phyloP scores from a whole-genome alignment of 1,139 yeast genomes.

The Suhomyces wounanorum region DNA sequence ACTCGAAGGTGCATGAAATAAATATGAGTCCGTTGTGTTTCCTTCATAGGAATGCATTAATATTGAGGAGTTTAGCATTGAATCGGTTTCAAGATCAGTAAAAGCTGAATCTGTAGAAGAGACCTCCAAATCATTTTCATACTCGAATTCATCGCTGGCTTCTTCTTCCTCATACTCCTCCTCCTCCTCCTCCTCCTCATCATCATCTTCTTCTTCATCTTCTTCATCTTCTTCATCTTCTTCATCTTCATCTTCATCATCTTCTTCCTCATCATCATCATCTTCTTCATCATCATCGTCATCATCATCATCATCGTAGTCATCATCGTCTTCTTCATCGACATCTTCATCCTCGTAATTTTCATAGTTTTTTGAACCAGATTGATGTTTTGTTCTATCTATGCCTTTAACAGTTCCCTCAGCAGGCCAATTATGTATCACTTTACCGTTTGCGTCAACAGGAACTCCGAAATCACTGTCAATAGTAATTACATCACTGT shows the following conservation, averaged over 20 bases:
- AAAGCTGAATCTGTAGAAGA: conserved; percentile 47
- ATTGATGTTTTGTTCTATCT: not conserved
- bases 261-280: conserved; percentile 1
- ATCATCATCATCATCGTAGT: not conserved
- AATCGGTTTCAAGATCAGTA: conserved; percentile 47
- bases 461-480: conserved; percentile 40
- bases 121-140: conserved; percentile 24
- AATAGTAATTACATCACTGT: conserved; percentile 27
- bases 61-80: conserved; percentile 37
- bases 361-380: not conserved
- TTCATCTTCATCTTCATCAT: conserved; percentile 14
- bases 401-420: not conserved
- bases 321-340: not conserved
- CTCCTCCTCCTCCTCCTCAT: conserved; percentile 1
- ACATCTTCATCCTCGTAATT: conserved; percentile 13
- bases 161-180: conserved; percentile 14
- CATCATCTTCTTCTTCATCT: conserved; percentile 8
- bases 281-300: conserved; percentile 5
- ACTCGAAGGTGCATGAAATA: conserved; percentile 18
- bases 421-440: conserved; percentile 18
- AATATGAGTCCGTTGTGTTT: conserved; percentile 18
- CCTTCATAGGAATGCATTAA: conserved; percentile 29
- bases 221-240: conserved; percentile 1
- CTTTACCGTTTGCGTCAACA: conserved; percentile 22
- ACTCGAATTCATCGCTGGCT: conserved; percentile 13